Percentiles rank a stretch among this genome's conserved stretches.
Evolutionary conservation across 495 filamentous ascomycete species (phyloP).

Genomic region (Daldinia caldariorum): DNA sequence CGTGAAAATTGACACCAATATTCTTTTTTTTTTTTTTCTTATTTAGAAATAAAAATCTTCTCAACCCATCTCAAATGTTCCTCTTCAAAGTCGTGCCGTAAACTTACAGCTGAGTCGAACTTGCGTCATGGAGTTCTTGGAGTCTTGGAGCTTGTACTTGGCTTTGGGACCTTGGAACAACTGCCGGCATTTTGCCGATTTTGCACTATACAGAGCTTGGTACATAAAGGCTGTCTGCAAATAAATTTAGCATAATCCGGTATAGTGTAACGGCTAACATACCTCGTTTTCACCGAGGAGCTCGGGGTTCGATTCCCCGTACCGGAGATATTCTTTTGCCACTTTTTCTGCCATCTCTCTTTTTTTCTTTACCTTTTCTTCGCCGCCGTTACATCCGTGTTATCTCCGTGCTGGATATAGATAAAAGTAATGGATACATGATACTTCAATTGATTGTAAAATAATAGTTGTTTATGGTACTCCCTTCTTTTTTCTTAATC

Average conservation of each 20-base stretch:
- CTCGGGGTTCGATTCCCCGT: slow-evolving; percentile 64
- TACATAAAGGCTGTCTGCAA: neutral
- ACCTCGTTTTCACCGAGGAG: slow-evolving; percentile 54
- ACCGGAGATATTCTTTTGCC: slow-evolving; percentile 49
- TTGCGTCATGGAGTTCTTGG: neutral
- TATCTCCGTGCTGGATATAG: no score
- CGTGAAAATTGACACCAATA: no score
- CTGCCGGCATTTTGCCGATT: neutral
- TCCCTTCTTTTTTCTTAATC: no score
- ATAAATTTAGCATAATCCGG: slow-evolving; percentile 17
- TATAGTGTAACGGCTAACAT: slow-evolving; percentile 49
- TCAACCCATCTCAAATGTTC: neutral
- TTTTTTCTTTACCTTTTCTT: neutral
- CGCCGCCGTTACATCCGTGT: no score
- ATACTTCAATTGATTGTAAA: no score
- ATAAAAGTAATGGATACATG: no score
- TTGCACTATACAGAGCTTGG: neutral
- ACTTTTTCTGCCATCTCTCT: neutral
- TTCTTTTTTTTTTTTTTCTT: neutral
- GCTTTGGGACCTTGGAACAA: no score
- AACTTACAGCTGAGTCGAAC: neutral
- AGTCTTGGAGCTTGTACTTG: no score
- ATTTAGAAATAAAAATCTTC: neutral
- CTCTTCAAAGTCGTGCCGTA: neutral
- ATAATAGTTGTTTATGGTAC: no score